Conservation (phyloP, 2,329 filamentous ascomycete genomes). For the Penicillium sp. region DNA sequence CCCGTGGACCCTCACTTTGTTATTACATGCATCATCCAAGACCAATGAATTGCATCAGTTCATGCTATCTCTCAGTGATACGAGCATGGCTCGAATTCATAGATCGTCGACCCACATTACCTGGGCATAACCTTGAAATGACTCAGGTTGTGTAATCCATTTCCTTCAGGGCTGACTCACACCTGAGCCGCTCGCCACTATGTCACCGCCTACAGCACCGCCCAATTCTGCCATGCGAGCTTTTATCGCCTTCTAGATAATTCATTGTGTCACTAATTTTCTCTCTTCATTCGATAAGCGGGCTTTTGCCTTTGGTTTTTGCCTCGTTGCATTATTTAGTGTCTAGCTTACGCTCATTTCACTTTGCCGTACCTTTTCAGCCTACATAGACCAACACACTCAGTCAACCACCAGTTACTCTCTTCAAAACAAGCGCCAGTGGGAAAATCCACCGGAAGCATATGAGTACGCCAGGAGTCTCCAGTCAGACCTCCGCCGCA, state of each 20-base stretch:
- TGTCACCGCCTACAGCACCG: constrained; percentile 20
- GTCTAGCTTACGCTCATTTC: not conserved
- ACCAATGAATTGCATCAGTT: not conserved
- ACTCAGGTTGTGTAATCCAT: constrained; percentile 11
- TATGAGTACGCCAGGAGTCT: constrained; percentile 2
- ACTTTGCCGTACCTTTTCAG: not conserved
- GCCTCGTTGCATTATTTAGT: not conserved
- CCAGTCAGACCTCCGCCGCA: not conserved
- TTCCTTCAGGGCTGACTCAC: constrained; percentile 7
- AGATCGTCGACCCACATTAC: constrained; percentile 6
- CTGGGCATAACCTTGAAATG: constrained; percentile 1
- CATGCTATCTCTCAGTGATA: not conserved
- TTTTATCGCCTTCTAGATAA: constrained; percentile 20
- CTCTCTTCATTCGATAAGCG: not conserved
- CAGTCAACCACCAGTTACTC: not conserved
- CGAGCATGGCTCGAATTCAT: constrained; percentile 7
- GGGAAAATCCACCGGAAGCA: not conserved
- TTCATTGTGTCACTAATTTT: constrained; percentile 13
- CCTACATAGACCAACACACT: not conserved
- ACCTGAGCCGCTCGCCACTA: not conserved
- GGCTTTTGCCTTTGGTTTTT: not conserved
- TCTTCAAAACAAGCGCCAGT: not conserved
- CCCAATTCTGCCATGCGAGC: constrained; percentile 22
- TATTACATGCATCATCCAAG: not conserved
- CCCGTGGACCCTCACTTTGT: not conserved